These are phyloP conservation scores for Mycena epipterygia DNA, from an alignment of 768 basidiomycete genomes.

Conservation along the genomic window DNA sequence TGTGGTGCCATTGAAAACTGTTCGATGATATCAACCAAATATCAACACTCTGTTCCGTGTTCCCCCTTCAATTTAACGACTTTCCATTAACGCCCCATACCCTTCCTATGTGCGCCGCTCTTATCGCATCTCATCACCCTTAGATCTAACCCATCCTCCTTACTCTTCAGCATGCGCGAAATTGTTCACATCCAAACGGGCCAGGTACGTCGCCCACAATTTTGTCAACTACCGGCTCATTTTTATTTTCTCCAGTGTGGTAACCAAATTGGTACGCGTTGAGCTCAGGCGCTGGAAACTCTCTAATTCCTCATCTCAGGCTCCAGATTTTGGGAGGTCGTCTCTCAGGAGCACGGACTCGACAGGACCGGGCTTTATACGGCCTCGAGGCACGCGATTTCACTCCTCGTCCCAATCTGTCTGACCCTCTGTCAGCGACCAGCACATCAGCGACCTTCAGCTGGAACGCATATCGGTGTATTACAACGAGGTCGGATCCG, in stretches of 20 bases:
- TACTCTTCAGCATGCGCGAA: slow-evolving; percentile 93
- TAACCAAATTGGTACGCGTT: slow-evolving; percentile 92
- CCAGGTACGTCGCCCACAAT: slow-evolving; percentile 71
- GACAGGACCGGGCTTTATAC: slow-evolving; percentile 93
- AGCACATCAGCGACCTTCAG: slow-evolving; percentile 94
- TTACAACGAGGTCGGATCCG: slow-evolving; percentile 95
- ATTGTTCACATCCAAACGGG: slow-evolving; percentile 99
- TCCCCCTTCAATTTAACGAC: slow-evolving; percentile 18
- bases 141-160: slow-evolving; percentile 53
- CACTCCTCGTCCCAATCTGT: neutral
- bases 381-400: slow-evolving; percentile 69
- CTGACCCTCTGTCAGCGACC: slow-evolving; percentile 78
- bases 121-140: neutral
- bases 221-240: slow-evolving; percentile 40
- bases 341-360: slow-evolving; percentile 98
- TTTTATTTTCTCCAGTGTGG: slow-evolving; percentile 76
- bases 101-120: slow-evolving; percentile 1
- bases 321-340: slow-evolving; percentile 97
- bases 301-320: slow-evolving; percentile 55
- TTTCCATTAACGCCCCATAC: slow-evolving; percentile 4
- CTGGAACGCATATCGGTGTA: slow-evolving; percentile 98
- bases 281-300: neutral
- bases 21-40: no score
- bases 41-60: slow-evolving; percentile 18
- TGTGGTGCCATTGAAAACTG: neutral